Evolutionary conservation across 352 stramenopile genomes (phyloP), one percentile per base, ranked within the genome.

Genomic region (Globisporangium radiosum): DNA sequence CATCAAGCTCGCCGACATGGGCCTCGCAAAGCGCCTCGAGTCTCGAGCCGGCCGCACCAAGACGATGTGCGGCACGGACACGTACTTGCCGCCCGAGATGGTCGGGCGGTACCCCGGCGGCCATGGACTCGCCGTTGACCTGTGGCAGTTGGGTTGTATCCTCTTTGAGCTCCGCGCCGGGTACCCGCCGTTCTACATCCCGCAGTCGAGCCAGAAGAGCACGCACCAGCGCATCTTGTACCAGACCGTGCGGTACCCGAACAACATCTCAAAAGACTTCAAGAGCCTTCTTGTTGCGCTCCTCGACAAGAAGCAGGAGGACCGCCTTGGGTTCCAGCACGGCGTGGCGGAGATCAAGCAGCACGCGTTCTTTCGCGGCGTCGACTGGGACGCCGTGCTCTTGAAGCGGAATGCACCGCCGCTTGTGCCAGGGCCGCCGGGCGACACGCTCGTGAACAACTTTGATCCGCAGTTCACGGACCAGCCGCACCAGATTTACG

Each of bases 71-170:
- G 88, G 88, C 37, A 96, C 89, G 1, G 87, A 95, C 65, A 91
- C 89, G 43, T 97, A 96, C 60, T 54, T 96, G 51, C 86, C 89
- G 5, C 88, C 88, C 0, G 90, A 97, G 65, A 96, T 98, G 76
- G 82, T 91, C 0, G 75, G 82, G 2, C 80, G 87, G 14, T 85
- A 84, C 56, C 65, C 75, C 10, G 69, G 72, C 17, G 90, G 87
- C 19, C 91, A 97, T 56, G 91, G 92, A 1, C 76, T 96, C 5
- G 64, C 82, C 6, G 92, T 98, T 3, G 93, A 98, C 68, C 89
- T 96, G 78, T 98, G 93, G 93, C 90, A 95, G 68, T 85, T 98
- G 42, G 93, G 93, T 37, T 97, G 87, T 59, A 82, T 98, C 39
- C 72, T 98, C n/a, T 97, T 96, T 61, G 93, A 98, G 68, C 87